These are phyloP conservation scores for Stenogyne calaminthoides DNA, from an alignment of 305 asterid species.

Conservation along the genomic window DNA sequence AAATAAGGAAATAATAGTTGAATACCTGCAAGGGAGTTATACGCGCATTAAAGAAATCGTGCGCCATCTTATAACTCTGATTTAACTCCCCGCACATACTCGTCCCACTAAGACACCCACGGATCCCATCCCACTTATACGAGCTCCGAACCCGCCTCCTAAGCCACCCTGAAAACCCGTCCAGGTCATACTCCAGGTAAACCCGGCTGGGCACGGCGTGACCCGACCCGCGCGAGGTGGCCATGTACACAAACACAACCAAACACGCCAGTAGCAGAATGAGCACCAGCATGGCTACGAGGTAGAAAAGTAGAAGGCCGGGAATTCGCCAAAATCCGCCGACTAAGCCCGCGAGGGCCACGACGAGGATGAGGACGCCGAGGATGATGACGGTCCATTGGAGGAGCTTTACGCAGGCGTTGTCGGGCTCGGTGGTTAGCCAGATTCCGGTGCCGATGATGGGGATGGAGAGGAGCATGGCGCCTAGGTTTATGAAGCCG, in stretches of 20 bases:
- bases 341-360: constrained; percentile 65
- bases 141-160: constrained; percentile 64
- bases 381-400: constrained; percentile 82
- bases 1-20: too few species aligned
- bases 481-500: constrained; percentile 73
- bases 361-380: constrained; percentile 61
- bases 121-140: constrained; percentile 82
- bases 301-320: constrained; percentile 59
- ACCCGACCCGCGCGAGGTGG: constrained; percentile 67
- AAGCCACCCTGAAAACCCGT: constrained; percentile 68
- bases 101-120: constrained; percentile 66
- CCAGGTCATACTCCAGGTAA: constrained; percentile 69
- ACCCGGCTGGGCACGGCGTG: constrained; percentile 70
- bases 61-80: constrained; percentile 79
- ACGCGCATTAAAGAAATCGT: constrained; percentile 85
- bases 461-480: constrained; percentile 75
- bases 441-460: constrained; percentile 82
- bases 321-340: constrained; percentile 86
- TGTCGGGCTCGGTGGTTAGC: constrained; percentile 69
- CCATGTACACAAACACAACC: constrained; percentile 71
- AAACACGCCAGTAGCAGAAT: constrained; percentile 64
- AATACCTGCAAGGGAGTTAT: constrained; percentile 72
- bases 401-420: constrained; percentile 69
- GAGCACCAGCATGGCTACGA: constrained; percentile 67
- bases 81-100: constrained; percentile 70